Evolutionary conservation across 768 basidiomycete genomes (phyloP).

Genomic region (Ramaria sp.): DNA sequence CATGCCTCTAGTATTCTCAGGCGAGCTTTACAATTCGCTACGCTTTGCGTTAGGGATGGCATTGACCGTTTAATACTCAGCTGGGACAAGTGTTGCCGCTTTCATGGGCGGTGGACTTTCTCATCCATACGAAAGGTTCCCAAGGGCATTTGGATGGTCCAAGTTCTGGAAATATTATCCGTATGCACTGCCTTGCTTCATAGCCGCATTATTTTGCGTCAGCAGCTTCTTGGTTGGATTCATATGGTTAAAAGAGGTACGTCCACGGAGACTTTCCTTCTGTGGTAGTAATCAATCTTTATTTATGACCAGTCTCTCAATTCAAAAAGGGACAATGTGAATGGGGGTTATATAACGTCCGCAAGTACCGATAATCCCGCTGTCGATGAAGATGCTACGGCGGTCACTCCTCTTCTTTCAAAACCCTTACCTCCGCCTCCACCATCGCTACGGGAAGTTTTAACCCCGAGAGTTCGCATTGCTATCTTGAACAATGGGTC

Average conservation of each 20-base stretch:
- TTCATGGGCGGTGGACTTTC: constrained; percentile 51
- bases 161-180: constrained; percentile 56
- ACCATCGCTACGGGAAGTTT: not conserved
- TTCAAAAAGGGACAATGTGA: not conserved
- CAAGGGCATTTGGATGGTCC: constrained; percentile 41
- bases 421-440: not conserved
- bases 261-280: not conserved
- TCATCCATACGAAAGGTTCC: constrained; percentile 57
- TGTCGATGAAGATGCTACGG: not conserved
- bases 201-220: constrained; percentile 26
- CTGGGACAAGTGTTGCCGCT: not conserved
- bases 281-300: not conserved
- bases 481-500: no score
- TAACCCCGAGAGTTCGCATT: not conserved
- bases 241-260: no score
- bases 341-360: not conserved
- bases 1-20: constrained; percentile 44
- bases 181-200: constrained; percentile 61
- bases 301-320: no score
- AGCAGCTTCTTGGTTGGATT: constrained; percentile 27
- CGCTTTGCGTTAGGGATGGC: not conserved
- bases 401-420: not conserved
- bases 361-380: no score
- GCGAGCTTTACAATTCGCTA: constrained; percentile 31
- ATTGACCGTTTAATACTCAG: not conserved